These are phyloP conservation scores for Taphrina deformans DNA, from an alignment of 1,139 yeast species.

Conservation along the genomic window DNA sequence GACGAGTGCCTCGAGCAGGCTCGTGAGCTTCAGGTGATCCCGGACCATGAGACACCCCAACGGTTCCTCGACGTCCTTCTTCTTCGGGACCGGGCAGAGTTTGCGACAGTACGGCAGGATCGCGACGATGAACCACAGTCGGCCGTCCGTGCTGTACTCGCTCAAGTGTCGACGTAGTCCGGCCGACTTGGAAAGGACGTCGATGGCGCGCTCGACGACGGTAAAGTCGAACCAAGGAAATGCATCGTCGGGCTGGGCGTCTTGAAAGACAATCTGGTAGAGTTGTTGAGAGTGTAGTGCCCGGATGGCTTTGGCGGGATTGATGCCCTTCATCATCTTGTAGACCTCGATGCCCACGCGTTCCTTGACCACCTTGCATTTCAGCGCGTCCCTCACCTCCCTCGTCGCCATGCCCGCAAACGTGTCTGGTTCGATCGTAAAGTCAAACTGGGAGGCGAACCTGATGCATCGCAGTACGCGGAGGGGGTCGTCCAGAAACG, in stretches of 20 bases:
- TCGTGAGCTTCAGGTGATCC: constrained; percentile 18
- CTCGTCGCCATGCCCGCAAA: constrained; percentile 64
- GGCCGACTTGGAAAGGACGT: background rate
- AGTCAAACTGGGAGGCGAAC: constrained; percentile 78
- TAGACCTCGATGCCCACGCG: constrained; percentile 83
- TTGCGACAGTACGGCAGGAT: constrained; percentile 14
- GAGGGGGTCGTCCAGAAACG: constrained; percentile 90
- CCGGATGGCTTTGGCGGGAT: constrained; percentile 36
- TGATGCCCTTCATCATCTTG: constrained; percentile 63
- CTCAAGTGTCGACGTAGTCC: background rate
- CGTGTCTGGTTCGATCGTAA: constrained; percentile 61
- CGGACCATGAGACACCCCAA: constrained; percentile 24
- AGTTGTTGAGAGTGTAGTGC: constrained; percentile 42
- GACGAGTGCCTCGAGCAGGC: constrained; percentile 12
- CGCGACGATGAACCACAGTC: constrained; percentile 16
- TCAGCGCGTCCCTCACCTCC: constrained; percentile 60
- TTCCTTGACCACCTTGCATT: constrained; percentile 79
- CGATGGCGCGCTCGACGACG: constrained; percentile 8
- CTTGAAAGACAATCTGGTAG: constrained; percentile 36
- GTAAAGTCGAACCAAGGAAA: background rate
- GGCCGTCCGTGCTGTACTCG: constrained; percentile 10
- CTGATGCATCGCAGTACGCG: constrained; percentile 80
- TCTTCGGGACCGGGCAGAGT: constrained; percentile 3
- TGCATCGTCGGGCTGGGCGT: background rate
- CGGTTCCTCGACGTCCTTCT: constrained; percentile 12